Conservation (phyloP, 1,284 basidiomycete genomes). For the Tilletia indica region DNA sequence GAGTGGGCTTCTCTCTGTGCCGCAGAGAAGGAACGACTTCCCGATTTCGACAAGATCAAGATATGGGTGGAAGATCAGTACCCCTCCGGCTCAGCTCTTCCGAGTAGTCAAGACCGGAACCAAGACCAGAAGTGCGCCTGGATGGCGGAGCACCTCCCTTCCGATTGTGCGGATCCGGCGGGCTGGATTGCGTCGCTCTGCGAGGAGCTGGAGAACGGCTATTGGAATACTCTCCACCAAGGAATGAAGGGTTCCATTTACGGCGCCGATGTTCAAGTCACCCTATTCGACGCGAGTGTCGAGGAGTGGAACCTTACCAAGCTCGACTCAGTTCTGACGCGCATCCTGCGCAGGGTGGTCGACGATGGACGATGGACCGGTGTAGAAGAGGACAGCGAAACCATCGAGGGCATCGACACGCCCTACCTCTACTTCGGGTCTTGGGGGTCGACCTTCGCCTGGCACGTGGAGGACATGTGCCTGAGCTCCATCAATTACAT, state of each 20-base stretch:
- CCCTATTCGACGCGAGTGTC: slow-evolving; percentile 78
- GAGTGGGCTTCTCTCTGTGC: neutral
- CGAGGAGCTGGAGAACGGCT: slow-evolving; percentile 79
- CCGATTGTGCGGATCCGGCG: slow-evolving; percentile 19
- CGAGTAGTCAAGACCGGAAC: too few species aligned
- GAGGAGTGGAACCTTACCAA: slow-evolving; percentile 87
- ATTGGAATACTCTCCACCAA: slow-evolving; percentile 74
- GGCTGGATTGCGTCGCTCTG: slow-evolving; percentile 61
- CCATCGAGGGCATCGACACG: slow-evolving; percentile 75
- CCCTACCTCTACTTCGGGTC: slow-evolving; percentile 98
- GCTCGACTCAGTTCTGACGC: slow-evolving; percentile 80
- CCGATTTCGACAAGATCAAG: neutral
- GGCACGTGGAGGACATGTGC: slow-evolving; percentile 91
- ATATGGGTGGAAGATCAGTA: neutral
- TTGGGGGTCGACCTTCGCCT: slow-evolving; percentile 95
- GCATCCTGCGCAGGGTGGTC: slow-evolving; percentile 59
- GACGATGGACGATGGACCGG: neutral
- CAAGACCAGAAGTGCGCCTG: slow-evolving; percentile 45
- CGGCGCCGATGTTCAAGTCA: slow-evolving; percentile 88
- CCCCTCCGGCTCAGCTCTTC: too few species aligned
- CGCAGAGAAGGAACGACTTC: neutral
- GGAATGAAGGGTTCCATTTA: slow-evolving; percentile 78
- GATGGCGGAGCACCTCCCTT: slow-evolving; percentile 22
- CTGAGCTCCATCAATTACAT: slow-evolving; percentile 98
- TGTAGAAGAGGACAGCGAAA: neutral